Percentiles rank a stretch among this genome's conserved stretches.
Evolutionary conservation across 148 eudicot species (phyloP).

Genomic region (Rhododendron henanense): DNA sequence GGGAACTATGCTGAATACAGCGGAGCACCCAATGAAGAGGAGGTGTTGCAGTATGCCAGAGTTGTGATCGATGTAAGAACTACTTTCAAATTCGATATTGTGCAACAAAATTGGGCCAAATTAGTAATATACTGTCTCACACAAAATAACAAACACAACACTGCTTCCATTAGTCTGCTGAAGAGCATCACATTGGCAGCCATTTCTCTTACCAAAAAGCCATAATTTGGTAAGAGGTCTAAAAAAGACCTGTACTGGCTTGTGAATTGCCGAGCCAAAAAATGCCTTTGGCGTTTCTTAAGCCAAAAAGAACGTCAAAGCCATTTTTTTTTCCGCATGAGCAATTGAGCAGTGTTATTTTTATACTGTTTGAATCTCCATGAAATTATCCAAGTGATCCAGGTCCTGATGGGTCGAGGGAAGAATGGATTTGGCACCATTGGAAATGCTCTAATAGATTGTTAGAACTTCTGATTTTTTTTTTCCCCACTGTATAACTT

Average conservation of each 20-base stretch:
- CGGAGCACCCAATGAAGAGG: slow-evolving; percentile 77
- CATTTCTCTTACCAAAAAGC: neutral
- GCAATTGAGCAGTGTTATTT: neutral
- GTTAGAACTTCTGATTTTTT: neutral
- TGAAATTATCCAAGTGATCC: neutral
- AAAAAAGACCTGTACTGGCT: neutral
- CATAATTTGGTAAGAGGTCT: neutral
- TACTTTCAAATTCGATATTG: neutral
- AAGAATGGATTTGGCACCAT: neutral
- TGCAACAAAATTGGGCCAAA: neutral
- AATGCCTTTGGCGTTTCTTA: neutral
- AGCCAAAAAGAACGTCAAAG: neutral
- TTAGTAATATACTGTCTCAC: neutral
- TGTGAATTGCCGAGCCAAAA: neutral
- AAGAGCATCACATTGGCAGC: neutral
- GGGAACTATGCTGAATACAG: slow-evolving; percentile 80
- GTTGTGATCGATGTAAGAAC: slow-evolving; percentile 63
- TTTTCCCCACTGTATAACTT: too few relatives aligned
- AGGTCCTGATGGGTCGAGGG: neutral
- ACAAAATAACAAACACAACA: neutral
- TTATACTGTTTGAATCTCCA: neutral
- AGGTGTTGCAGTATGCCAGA: slow-evolving; percentile 73
- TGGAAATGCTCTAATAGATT: neutral
- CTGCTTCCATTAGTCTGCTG: neutral
- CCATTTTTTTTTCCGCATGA: neutral